Percentiles rank a stretch among this genome's conserved stretches.
These are phyloP conservation scores for Sabuloglossum arenarium DNA, from an alignment of 495 filamentous ascomycete species.

Conservation along the genomic window DNA sequence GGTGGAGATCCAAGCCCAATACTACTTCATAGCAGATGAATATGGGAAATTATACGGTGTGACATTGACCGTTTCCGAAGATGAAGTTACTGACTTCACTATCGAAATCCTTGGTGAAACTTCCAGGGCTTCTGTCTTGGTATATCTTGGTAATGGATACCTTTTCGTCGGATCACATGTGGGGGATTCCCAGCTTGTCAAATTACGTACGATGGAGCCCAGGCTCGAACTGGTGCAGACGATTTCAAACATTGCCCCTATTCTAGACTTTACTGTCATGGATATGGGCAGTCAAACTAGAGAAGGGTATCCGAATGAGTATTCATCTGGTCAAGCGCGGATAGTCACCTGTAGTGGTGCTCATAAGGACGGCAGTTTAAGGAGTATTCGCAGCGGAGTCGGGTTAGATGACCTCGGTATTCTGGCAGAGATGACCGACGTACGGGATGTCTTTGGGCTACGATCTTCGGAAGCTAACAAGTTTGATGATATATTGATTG, in stretches of 20 bases:
- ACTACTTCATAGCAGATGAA: constrained; percentile 78
- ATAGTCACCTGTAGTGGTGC: constrained; percentile 86
- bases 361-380: constrained; percentile 62
- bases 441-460: constrained; percentile 46
- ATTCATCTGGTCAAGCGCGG: constrained; percentile 82
- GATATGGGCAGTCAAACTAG: constrained; percentile 71
- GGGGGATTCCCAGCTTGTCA: constrained; percentile 73
- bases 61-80: constrained; percentile 41
- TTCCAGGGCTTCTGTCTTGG: constrained; percentile 50
- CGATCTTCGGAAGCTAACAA: constrained; percentile 25
- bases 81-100: constrained; percentile 44
- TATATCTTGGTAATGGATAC: constrained; percentile 54
- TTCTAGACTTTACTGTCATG: constrained; percentile 86
- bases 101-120: constrained; percentile 46
- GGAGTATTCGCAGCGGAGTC: constrained; percentile 83
- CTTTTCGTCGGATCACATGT: constrained; percentile 84
- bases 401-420: constrained; percentile 77
- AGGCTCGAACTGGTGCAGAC: constrained; percentile 50
- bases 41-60: constrained; percentile 66
- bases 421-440: constrained; percentile 57
- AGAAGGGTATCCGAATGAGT: constrained; percentile 66
- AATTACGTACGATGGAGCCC: constrained; percentile 26
- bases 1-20: constrained; percentile 57
- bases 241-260: constrained; percentile 68
- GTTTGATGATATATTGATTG: constrained; percentile 46